These are phyloP conservation scores for Xanthoconium stramineum DNA, from an alignment of 768 basidiomycete genomes.

Conservation along the genomic window DNA sequence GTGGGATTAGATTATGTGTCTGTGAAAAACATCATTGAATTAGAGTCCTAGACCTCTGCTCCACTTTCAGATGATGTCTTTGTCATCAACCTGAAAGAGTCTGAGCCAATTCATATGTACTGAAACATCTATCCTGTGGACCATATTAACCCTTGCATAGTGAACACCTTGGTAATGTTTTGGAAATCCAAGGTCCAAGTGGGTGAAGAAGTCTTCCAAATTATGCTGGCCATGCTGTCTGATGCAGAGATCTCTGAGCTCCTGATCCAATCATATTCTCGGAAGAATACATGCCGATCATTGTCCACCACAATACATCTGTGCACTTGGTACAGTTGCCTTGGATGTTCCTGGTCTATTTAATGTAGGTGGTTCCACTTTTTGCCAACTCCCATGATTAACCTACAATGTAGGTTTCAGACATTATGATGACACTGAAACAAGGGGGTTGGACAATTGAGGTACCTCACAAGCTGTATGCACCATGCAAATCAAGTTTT, in stretches of 20 bases:
- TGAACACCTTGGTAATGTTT: constrained; percentile 65
- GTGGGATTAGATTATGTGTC: constrained; percentile 35
- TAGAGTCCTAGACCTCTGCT: constrained; percentile 56
- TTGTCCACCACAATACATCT: constrained; percentile 44
- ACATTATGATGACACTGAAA: constrained; percentile 49
- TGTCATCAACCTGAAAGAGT: constrained; percentile 60
- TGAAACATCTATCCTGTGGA: background rate
- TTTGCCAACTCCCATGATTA: background rate
- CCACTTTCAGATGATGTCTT: constrained; percentile 58
- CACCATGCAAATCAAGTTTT: constrained; percentile 31
- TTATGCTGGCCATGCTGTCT: constrained; percentile 55
- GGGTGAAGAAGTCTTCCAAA: constrained; percentile 66
- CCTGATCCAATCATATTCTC: constrained; percentile 67
- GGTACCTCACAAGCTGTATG: constrained; percentile 49
- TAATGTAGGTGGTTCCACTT: constrained; percentile 41
- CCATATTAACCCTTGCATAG: constrained; percentile 37
- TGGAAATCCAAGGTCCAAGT: constrained; percentile 65
- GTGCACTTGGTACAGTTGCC: constrained; percentile 34
- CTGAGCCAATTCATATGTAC: constrained; percentile 58
- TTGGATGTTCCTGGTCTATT: constrained; percentile 49
- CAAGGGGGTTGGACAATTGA: constrained; percentile 68
- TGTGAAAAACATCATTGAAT: background rate
- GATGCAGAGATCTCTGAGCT: constrained; percentile 50
- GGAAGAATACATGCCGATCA: constrained; percentile 43
- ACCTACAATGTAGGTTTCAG: constrained; percentile 32